Evolutionary conservation across 177 flowering plant genomes (phyloP).

Genomic region (Vitis hybrid): DNA sequence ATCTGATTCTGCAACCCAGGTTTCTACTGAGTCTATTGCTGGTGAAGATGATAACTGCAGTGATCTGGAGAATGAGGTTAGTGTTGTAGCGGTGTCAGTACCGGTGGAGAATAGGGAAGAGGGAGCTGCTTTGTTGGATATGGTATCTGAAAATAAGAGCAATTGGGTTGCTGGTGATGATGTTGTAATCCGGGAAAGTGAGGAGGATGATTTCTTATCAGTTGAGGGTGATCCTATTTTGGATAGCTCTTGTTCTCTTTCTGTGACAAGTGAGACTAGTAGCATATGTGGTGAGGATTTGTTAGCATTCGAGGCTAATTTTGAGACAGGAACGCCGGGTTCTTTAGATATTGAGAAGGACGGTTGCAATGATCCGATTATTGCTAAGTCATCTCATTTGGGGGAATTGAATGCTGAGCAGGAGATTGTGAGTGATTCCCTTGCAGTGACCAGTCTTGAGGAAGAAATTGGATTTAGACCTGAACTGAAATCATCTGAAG

Average conservation of each 20-base stretch:
- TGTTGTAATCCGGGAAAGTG: conserved; percentile 35
- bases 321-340: conserved; percentile 33
- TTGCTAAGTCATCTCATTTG: conserved; percentile 22
- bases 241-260: conserved; percentile 64
- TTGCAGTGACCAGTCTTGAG: conserved; percentile 25
- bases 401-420: conserved; percentile 28
- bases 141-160: conserved; percentile 28
- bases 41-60: conserved; percentile 15
- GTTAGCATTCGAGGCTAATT: conserved; percentile 36
- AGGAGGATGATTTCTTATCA: conserved; percentile 63
- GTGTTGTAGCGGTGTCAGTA: conserved; percentile 6
- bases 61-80: conserved; percentile 26
- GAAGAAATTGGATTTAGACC: conserved; percentile 29
- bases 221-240: conserved; percentile 52
- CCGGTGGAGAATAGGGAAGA: conserved; percentile 15
- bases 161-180: conserved; percentile 33
- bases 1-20: conserved; percentile 23
- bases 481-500: conserved; percentile 26
- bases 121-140: conserved; percentile 23
- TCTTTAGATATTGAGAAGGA: conserved; percentile 39
- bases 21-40: conserved; percentile 10
- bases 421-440: conserved; percentile 27
- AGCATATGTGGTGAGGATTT: conserved; percentile 73
- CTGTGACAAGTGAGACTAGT: conserved; percentile 68
- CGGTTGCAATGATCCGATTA: conserved; percentile 27